Conservation (phyloP, 139 green algal genomes). For the Penium margaritaceum region DNA sequence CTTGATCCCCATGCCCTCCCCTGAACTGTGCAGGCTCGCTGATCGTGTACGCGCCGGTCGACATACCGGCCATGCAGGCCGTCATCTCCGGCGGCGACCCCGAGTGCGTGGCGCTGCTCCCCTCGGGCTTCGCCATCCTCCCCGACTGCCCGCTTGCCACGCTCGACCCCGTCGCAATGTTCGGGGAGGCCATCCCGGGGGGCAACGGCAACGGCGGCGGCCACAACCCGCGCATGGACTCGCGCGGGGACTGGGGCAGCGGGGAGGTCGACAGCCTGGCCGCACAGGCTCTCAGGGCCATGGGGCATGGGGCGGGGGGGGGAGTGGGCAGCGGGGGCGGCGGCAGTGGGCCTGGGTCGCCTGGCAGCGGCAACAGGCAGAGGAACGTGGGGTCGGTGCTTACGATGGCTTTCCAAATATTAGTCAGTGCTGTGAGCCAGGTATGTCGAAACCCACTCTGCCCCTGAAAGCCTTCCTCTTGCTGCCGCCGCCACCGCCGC, state of each 20-base stretch:
- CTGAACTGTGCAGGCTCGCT: slow-evolving; percentile 7
- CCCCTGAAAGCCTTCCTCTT: no score
- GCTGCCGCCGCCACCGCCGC: no score
- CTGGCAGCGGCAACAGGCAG: no score
- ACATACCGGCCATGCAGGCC: slow-evolving; percentile 38
- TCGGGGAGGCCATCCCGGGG: not conserved
- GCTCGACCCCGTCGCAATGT: not conserved
- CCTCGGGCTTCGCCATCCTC: slow-evolving; percentile 35
- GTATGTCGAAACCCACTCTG: no score
- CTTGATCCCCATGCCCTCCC: no score
- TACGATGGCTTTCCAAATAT: slow-evolving; percentile 35
- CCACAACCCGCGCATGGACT: not conserved
- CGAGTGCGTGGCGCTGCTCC: slow-evolving; percentile 32
- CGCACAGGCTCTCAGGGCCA: not conserved
- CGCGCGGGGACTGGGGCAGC: not conserved
- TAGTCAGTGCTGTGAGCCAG: slow-evolving; percentile 31
- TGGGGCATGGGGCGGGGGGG: not conserved
- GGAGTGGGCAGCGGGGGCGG: no score
- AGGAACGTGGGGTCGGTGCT: no score
- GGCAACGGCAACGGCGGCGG: not conserved
- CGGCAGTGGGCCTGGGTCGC: no score
- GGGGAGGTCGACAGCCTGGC: slow-evolving; percentile 3
- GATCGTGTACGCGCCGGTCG: slow-evolving; percentile 38
- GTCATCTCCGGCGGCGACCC: slow-evolving; percentile 37
- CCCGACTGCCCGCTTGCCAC: slow-evolving; percentile 11